Percentiles rank a stretch among this genome's conserved stretches.
These are phyloP conservation scores for Marasmius sp. DNA, from an alignment of 1,284 basidiomycete genomes.

Conservation along the genomic window DNA sequence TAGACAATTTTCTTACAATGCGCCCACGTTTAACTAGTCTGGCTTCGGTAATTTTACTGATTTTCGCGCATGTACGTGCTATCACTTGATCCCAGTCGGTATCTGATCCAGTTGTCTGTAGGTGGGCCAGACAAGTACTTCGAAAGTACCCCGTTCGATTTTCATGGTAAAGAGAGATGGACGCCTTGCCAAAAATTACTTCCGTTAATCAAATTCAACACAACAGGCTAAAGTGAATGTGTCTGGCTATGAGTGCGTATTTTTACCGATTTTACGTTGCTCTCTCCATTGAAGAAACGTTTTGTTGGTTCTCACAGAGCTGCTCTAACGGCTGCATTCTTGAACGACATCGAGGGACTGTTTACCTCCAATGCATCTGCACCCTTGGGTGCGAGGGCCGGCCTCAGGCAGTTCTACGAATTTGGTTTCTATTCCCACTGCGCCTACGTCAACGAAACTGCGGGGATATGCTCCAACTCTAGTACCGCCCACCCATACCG, in stretches of 20 bases:
- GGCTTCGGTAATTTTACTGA: slow-evolving; percentile 65
- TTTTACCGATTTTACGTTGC: not conserved
- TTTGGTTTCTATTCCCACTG: slow-evolving; percentile 81
- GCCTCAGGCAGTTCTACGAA: slow-evolving; percentile 69
- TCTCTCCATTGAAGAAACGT: slow-evolving; percentile 8
- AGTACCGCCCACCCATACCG: slow-evolving; percentile 57
- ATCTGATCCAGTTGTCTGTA: slow-evolving; percentile 38
- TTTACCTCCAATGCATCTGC: slow-evolving; percentile 67
- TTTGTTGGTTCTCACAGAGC: slow-evolving; percentile 34
- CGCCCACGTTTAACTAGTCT: slow-evolving; percentile 43
- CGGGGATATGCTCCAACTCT: slow-evolving; percentile 65
- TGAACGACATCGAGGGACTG: slow-evolving; percentile 61
- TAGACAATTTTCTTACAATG: slow-evolving; percentile 20
- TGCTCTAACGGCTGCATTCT: slow-evolving; percentile 48
- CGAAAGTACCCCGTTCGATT: slow-evolving; percentile 66
- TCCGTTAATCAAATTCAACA: slow-evolving; percentile 14
- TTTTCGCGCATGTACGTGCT: slow-evolving; percentile 72
- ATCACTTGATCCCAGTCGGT: slow-evolving; percentile 13
- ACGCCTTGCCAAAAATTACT: slow-evolving; percentile 7
- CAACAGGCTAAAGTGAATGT: slow-evolving; percentile 66
- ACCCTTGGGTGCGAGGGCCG: slow-evolving; percentile 55
- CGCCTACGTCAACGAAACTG: slow-evolving; percentile 58
- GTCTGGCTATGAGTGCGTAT: slow-evolving; percentile 63
- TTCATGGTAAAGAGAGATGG: slow-evolving; percentile 55
- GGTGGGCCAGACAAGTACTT: slow-evolving; percentile 82